Percentiles rank a stretch among this genome's conserved stretches.
phyloP scores from a whole-genome alignment of 148 eudicot species.

The Pouteria glomerata region DNA sequence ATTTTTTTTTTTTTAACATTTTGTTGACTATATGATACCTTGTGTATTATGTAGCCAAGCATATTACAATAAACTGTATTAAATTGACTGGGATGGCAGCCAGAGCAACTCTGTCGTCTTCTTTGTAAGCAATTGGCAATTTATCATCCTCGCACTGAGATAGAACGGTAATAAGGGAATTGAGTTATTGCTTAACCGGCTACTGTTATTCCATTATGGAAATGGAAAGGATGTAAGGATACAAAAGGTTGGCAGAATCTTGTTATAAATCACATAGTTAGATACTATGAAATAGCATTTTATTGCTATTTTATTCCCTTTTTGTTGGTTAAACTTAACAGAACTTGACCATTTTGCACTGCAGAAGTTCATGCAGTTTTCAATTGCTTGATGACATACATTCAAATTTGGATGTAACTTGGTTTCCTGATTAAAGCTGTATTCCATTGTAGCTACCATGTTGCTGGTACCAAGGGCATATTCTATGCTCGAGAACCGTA shows the following conservation, averaged over 20 bases:
- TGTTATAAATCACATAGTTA: background rate
- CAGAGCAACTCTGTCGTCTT: background rate
- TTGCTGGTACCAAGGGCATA: conserved; percentile 73
- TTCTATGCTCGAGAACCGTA: conserved; percentile 91
- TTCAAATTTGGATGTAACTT: background rate
- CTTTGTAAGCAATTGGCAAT: background rate
- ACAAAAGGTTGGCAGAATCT: background rate
- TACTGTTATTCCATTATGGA: background rate
- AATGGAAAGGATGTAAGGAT: background rate
- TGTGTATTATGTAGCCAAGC: background rate
- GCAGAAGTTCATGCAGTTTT: background rate
- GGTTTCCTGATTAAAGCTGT: conserved; percentile 18
- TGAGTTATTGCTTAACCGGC: background rate
- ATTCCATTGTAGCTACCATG: conserved; percentile 60
- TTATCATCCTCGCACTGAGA: background rate
- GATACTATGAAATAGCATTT: background rate
- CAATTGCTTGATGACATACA: background rate
- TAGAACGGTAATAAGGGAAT: background rate
- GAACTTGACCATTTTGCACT: background rate
- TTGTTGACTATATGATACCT: background rate
- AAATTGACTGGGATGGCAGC: background rate
- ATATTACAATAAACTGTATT: background rate
- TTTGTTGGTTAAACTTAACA: conserved; percentile 4
- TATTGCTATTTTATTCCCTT: background rate
- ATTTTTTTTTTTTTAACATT: background rate